Evolutionary conservation across 1,139 yeast species (phyloP).

Genomic region (Candida smagusa): DNA sequence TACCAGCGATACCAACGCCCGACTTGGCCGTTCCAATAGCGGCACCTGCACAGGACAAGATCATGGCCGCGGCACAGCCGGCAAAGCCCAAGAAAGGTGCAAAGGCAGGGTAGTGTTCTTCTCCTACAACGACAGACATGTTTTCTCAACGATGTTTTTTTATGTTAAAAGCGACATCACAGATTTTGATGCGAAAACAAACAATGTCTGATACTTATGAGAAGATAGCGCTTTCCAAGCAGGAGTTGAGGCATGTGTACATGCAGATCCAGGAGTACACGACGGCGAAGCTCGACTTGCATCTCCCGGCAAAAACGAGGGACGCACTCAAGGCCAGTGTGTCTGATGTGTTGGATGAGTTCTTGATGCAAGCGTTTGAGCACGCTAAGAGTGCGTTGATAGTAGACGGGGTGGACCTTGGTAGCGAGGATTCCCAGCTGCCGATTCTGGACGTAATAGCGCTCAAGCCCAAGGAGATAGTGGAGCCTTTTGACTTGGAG

Average conservation of each 20-base stretch:
- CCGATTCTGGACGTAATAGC: slow-evolving; percentile 25
- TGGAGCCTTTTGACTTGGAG: slow-evolving; percentile 63
- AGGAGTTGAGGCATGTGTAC: slow-evolving; percentile 50
- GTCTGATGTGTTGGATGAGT: slow-evolving; percentile 40
- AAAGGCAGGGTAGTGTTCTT: slow-evolving; percentile 75
- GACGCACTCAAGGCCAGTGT: slow-evolving; percentile 49
- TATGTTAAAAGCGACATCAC: background rate
- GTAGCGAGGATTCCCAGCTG: slow-evolving; percentile 4
- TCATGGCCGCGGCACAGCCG: slow-evolving; percentile 91
- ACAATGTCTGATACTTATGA: slow-evolving; percentile 14
- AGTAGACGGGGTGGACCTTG: slow-evolving; percentile 44
- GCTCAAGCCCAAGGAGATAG: slow-evolving; percentile 30
- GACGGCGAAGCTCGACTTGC: slow-evolving; percentile 41
- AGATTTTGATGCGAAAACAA: background rate
- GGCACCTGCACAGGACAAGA: slow-evolving; percentile 90
- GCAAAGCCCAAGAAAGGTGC: slow-evolving; percentile 97
- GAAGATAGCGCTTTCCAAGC: slow-evolving; percentile 46
- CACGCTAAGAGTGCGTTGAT: slow-evolving; percentile 48
- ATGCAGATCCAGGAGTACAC: slow-evolving; percentile 37
- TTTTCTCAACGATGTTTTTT: slow-evolving; percentile 3
- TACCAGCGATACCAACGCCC: slow-evolving; percentile 94
- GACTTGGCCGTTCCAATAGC: slow-evolving; percentile 98
- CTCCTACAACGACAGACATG: slow-evolving; percentile 34
- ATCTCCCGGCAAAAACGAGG: slow-evolving; percentile 42
- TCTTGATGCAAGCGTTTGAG: slow-evolving; percentile 49